Evolutionary conservation across 805 yeast genomes (phyloP).

Genomic region (Blastobotrys peoriensis): DNA sequence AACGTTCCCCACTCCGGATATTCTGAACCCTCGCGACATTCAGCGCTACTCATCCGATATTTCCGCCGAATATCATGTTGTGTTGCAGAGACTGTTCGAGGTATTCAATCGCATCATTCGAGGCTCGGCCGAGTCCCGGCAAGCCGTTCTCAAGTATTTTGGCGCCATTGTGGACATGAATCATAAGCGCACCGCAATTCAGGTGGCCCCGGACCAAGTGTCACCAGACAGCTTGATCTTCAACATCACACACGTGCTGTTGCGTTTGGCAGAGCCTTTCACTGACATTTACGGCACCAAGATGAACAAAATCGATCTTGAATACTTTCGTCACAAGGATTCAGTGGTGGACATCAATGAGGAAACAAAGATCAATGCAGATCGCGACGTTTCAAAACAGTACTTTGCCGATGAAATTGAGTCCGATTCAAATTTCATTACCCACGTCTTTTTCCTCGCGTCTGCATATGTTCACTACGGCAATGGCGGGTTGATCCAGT

Average conservation of each 20-base stretch:
- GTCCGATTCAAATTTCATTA: constrained; percentile 66
- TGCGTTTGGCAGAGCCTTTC: constrained; percentile 78
- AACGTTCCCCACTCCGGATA: constrained; percentile 21
- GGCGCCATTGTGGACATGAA: constrained; percentile 70
- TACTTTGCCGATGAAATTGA: constrained; percentile 34
- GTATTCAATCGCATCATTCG: constrained; percentile 71
- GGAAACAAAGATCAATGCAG: constrained; percentile 79
- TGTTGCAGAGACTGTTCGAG: constrained; percentile 55
- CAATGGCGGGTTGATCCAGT: constrained; percentile 65
- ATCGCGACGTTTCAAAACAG: constrained; percentile 60
- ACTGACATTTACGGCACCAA: constrained; percentile 59
- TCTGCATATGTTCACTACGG: constrained; percentile 83
- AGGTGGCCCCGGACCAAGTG: constrained; percentile 58
- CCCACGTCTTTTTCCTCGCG: constrained; percentile 80
- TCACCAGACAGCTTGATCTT: constrained; percentile 79
- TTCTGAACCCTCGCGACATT: constrained; percentile 11
- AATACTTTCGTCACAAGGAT: constrained; percentile 53
- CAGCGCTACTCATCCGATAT: constrained; percentile 17
- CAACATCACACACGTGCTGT: constrained; percentile 61
- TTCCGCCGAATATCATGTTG: constrained; percentile 21
- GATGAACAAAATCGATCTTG: constrained; percentile 67
- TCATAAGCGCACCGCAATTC: constrained; percentile 59
- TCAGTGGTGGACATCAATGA: constrained; percentile 60
- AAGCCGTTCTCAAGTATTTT: constrained; percentile 59
- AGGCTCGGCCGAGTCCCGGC: constrained; percentile 61